phyloP scores from a whole-genome alignment of 306 rosid genomes.

The Sindora glabra region DNA sequence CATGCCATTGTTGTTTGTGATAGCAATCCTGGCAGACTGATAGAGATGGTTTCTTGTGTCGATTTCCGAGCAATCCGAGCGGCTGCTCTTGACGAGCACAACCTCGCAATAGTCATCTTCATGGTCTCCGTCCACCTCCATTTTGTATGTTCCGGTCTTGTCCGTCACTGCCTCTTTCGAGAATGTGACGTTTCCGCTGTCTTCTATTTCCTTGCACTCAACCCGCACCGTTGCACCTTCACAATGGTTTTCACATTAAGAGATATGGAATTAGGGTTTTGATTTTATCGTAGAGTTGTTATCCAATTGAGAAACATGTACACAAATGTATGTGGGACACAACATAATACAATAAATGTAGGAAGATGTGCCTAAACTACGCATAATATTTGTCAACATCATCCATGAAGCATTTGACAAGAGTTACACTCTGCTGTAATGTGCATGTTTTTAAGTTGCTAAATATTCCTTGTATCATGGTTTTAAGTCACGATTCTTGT shows the following conservation, averaged over 20 bases:
- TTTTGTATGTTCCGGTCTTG: conserved; percentile 22
- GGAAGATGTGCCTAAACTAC: too few species aligned
- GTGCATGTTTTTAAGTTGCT: too few species aligned
- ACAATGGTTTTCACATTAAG: not conserved
- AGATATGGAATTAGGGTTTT: too few species aligned
- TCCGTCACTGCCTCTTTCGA: conserved; percentile 37
- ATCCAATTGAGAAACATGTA: too few species aligned
- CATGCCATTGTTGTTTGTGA: conserved; percentile 62
- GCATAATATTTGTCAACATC: too few species aligned
- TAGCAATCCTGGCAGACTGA: conserved; percentile 43
- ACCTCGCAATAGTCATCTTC: conserved; percentile 64
- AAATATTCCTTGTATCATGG: too few species aligned
- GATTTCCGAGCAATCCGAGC: conserved; percentile 34
- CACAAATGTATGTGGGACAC: too few species aligned
- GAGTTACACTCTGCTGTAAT: too few species aligned
- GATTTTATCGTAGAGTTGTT: too few species aligned
- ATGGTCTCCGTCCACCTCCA: conserved; percentile 56
- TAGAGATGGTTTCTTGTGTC: not conserved
- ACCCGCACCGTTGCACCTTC: conserved; percentile 52
- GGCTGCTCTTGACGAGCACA: conserved; percentile 30
- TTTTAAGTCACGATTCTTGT: too few species aligned
- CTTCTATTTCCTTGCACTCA: conserved; percentile 37
- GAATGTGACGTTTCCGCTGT: conserved; percentile 24
- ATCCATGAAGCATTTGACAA: too few species aligned
- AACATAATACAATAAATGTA: too few species aligned